Conservation (phyloP, 805 yeast species). For the Ogataea nakhonphanomensis region DNA sequence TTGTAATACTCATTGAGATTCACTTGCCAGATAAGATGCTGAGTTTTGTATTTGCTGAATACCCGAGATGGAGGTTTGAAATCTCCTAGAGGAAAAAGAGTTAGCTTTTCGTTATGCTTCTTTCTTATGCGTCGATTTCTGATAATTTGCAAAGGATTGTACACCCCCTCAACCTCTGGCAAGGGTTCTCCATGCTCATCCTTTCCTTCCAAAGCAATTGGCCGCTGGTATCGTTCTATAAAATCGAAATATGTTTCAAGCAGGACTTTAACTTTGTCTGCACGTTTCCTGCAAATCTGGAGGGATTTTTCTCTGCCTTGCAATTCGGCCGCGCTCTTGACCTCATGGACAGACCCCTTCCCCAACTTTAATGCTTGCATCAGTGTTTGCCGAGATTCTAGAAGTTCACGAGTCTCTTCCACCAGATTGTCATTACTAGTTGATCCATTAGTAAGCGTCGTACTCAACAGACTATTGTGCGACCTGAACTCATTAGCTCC, state of each 20-base stretch:
- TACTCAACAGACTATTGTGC: constrained; percentile 5
- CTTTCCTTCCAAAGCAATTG: constrained; percentile 24
- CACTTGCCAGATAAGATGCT: constrained; percentile 58
- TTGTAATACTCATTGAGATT: constrained; percentile 55
- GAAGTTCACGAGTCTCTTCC: constrained; percentile 7
- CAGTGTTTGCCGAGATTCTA: constrained; percentile 5
- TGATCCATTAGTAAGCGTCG: constrained; percentile 7
- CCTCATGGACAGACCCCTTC: not conserved
- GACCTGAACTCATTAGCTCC: constrained; percentile 1
- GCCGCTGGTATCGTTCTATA: constrained; percentile 40
- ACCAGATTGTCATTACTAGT: constrained; percentile 4
- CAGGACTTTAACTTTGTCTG: constrained; percentile 46
- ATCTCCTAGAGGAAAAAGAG: constrained; percentile 41
- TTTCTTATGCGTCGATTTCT: constrained; percentile 63
- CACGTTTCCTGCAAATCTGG: constrained; percentile 40
- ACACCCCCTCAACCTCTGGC: constrained; percentile 60
- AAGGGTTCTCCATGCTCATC: constrained; percentile 24
- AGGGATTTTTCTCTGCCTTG: constrained; percentile 23
- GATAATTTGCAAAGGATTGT: constrained; percentile 80
- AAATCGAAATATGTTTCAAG: constrained; percentile 48
- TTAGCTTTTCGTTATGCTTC: constrained; percentile 46
- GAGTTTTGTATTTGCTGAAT: constrained; percentile 46
- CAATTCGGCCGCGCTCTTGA: not conserved
- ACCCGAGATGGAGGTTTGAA: constrained; percentile 65
- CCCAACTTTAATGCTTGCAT: constrained; percentile 6